These are phyloP conservation scores for Fagopyrum homotropicum DNA, from an alignment of 148 eudicot species.

Conservation along the genomic window DNA sequence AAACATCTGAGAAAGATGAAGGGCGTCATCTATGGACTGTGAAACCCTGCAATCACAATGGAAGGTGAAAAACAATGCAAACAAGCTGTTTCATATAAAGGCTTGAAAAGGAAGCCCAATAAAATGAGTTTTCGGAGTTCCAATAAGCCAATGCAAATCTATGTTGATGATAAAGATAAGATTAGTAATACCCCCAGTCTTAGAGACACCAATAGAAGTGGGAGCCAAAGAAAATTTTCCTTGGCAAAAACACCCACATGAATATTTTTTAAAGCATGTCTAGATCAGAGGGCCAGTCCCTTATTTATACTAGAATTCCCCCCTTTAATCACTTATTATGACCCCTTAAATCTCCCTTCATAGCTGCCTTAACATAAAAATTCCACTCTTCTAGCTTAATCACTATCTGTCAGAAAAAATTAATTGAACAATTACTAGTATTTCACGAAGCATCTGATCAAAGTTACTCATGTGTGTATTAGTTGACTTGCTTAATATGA, in stretches of 20 bases:
- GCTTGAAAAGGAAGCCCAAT: neutral
- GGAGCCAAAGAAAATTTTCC: neutral
- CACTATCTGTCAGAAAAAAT: no score
- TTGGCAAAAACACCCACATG: neutral
- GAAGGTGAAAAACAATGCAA: slow-evolving; percentile 9
- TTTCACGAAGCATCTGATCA: no score
- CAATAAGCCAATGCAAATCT: neutral
- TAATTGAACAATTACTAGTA: no score
- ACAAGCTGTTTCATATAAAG: neutral
- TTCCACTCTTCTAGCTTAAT: no score
- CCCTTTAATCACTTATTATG: neutral
- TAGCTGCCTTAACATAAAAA: no score
- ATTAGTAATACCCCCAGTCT: neutral
- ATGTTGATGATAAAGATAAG: neutral
- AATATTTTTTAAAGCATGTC: neutral
- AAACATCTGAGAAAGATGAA: slow-evolving; percentile 60
- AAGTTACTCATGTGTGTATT: no score
- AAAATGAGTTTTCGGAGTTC: neutral
- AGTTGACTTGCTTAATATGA: no score
- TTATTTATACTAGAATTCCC: neutral
- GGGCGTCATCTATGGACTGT: slow-evolving; percentile 66
- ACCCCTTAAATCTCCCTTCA: no score
- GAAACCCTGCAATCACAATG: slow-evolving; percentile 58
- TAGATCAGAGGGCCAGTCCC: neutral
- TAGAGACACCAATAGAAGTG: neutral